A percentile compares a stretch with the other conserved stretches of the same genome.
These are phyloP conservation scores for Pestalotiopsis sp. DNA, from an alignment of 2,329 filamentous ascomycete genomes.

Conservation along the genomic window DNA sequence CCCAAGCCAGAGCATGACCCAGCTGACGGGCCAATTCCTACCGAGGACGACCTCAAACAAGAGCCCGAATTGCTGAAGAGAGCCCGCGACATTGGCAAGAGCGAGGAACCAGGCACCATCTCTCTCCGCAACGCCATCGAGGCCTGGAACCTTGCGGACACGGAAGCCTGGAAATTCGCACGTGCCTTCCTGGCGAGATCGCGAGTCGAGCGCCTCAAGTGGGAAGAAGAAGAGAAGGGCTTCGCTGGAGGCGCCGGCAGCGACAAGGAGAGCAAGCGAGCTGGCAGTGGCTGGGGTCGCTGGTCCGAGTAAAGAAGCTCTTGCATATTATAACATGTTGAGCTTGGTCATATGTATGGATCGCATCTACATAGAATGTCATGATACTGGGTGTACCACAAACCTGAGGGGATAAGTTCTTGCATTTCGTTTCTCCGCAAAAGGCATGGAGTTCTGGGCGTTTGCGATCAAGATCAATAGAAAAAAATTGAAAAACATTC, in stretches of 20 bases:
- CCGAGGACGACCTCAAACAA: conserved; percentile 51
- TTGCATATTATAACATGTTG: not conserved
- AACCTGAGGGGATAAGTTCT: not conserved
- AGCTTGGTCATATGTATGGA: not conserved
- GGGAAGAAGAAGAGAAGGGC: conserved; percentile 70
- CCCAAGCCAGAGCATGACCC: conserved; percentile 51
- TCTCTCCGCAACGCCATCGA: conserved; percentile 58
- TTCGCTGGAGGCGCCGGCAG: conserved; percentile 64
- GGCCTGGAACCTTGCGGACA: conserved; percentile 71
- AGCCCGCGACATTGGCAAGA: conserved; percentile 49
- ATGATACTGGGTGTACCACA: not conserved
- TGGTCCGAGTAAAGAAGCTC: conserved; percentile 4
- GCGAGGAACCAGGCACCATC: conserved; percentile 44
- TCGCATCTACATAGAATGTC: not conserved
- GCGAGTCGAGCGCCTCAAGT: conserved; percentile 63
- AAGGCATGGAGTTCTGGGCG: conserved; percentile 7
- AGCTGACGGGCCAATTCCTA: conserved; percentile 50
- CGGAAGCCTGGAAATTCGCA: conserved; percentile 76
- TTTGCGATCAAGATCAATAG: not conserved
- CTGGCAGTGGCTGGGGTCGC: not conserved
- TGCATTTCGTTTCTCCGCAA: not conserved
- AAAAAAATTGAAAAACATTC: not conserved
- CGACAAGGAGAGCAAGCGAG: conserved; percentile 39
- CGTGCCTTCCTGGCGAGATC: conserved; percentile 67
- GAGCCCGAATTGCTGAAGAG: conserved; percentile 59